phyloP scores from a whole-genome alignment of 345 rosid genomes.

The Citrus medica region DNA sequence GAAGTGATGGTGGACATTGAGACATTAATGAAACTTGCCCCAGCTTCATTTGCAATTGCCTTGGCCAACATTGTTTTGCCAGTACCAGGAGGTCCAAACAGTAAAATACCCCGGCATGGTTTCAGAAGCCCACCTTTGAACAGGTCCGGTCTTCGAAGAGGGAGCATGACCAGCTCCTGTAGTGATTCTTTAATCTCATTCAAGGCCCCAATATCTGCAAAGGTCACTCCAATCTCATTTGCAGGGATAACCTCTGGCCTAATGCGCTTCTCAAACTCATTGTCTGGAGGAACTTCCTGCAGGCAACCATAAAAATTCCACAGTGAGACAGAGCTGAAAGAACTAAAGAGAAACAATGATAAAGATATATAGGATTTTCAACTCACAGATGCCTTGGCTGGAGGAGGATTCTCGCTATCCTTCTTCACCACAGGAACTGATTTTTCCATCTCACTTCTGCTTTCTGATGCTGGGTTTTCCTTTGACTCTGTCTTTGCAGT shows the following conservation, averaged over 20 bases:
- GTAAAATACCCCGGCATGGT: slow-evolving; percentile 94
- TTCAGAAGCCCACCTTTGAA: slow-evolving; percentile 95
- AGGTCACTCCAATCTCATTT: slow-evolving; percentile 91
- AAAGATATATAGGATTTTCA: not conserved
- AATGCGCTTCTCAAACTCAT: slow-evolving; percentile 93
- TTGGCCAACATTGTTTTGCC: slow-evolving; percentile 99
- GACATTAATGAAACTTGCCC: slow-evolving; percentile 98
- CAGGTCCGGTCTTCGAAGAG: slow-evolving; percentile 92
- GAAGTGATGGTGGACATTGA: slow-evolving; percentile 99
- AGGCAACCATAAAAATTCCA: not conserved
- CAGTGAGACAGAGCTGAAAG: slow-evolving; percentile 8
- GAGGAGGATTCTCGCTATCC: slow-evolving; percentile 58
- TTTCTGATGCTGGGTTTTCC: slow-evolving; percentile 44
- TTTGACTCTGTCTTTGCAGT: slow-evolving; percentile 63
- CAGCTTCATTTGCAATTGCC: slow-evolving; percentile 98
- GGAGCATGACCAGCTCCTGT: slow-evolving; percentile 98
- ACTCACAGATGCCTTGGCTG: slow-evolving; percentile 66
- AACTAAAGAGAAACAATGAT: not conserved
- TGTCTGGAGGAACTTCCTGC: slow-evolving; percentile 91
- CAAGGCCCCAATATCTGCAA: slow-evolving; percentile 87
- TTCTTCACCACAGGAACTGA: slow-evolving; percentile 59
- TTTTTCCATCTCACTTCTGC: slow-evolving; percentile 60
- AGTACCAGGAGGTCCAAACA: slow-evolving; percentile 98
- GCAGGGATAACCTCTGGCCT: slow-evolving; percentile 99
- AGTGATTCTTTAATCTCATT: slow-evolving; percentile 92